Conservation (phyloP, 2,329 filamentous ascomycete genomes). For the Teratosphaeria pseudoeucalypti region DNA sequence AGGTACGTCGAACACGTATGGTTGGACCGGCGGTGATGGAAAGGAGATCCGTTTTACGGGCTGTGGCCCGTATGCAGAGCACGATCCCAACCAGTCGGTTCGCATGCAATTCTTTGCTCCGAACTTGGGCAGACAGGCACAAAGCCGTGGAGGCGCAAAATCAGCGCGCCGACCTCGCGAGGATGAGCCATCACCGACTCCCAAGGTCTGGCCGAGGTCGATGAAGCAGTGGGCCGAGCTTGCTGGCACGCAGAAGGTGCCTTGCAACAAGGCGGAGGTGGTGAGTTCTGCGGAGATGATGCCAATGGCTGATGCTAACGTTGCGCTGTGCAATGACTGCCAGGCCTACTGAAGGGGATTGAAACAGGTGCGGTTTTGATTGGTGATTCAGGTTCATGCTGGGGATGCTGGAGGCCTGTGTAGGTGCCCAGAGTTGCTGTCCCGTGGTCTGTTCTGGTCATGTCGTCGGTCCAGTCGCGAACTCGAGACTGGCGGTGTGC, state of each 20-base stretch:
- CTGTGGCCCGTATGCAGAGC: constrained; percentile 23
- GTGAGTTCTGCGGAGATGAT: constrained; percentile 11
- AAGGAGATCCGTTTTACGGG: constrained; percentile 26
- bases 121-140: neutral
- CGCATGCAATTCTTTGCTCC: constrained; percentile 9
- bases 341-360: neutral
- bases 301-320: constrained; percentile 1
- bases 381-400: neutral
- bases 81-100: constrained; percentile 16
- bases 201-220: constrained; percentile 13
- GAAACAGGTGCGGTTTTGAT: neutral
- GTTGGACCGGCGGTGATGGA: constrained; percentile 27
- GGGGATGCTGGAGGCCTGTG: neutral
- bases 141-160: neutral
- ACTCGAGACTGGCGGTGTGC: neutral
- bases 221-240: constrained; percentile 18
- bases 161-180: neutral
- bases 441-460: neutral
- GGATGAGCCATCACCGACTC: constrained; percentile 9
- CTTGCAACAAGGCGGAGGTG: constrained; percentile 15
- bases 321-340: constrained; percentile 3
- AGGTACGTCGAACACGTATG: constrained; percentile 10
- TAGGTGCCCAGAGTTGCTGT: neutral
- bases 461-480: neutral
- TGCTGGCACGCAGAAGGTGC: constrained; percentile 5